phyloP scores from a whole-genome alignment of 129 eudicot genomes.

The Pulicaria dysenterica region DNA sequence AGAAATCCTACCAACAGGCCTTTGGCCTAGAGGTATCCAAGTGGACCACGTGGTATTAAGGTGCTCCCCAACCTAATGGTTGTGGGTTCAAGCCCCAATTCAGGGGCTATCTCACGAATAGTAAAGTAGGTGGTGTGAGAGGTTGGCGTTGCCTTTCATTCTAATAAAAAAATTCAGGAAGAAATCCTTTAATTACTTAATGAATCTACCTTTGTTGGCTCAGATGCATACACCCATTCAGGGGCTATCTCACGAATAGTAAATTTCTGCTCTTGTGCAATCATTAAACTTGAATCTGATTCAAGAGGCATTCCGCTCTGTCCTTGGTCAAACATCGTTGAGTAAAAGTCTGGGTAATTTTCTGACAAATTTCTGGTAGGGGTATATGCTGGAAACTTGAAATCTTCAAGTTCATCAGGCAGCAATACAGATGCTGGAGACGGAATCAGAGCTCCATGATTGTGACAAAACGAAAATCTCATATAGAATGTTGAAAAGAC shows the following conservation, averaged over 20 bases:
- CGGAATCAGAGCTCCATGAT: slow-evolving; percentile 15
- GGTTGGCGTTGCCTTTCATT: no score
- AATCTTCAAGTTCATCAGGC: slow-evolving; percentile 49
- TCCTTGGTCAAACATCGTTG: slow-evolving; percentile 59
- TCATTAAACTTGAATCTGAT: slow-evolving; percentile 50
- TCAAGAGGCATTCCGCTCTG: slow-evolving; percentile 55
- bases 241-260: slow-evolving; percentile 83
- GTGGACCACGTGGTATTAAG: no score
- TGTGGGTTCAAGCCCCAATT: no score
- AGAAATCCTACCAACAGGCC: no score
- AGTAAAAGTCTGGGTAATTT: slow-evolving; percentile 42
- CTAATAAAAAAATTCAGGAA: not conserved
- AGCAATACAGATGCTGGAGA: slow-evolving; percentile 50
- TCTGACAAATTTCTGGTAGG: slow-evolving; percentile 38
- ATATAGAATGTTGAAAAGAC: slow-evolving; percentile 25
- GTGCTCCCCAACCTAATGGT: no score
- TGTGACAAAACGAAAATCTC: not conserved
- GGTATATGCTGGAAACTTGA: slow-evolving; percentile 45
- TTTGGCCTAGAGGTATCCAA: no score
- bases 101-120: no score
- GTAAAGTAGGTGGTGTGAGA: no score
- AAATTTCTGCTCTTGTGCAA: slow-evolving; percentile 70
- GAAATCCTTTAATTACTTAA: slow-evolving; percentile 2
- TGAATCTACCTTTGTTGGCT: slow-evolving; percentile 74
- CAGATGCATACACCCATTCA: slow-evolving; percentile 86